phyloP scores from a whole-genome alignment of 345 rosid genomes.

The Adansonia digitata region DNA sequence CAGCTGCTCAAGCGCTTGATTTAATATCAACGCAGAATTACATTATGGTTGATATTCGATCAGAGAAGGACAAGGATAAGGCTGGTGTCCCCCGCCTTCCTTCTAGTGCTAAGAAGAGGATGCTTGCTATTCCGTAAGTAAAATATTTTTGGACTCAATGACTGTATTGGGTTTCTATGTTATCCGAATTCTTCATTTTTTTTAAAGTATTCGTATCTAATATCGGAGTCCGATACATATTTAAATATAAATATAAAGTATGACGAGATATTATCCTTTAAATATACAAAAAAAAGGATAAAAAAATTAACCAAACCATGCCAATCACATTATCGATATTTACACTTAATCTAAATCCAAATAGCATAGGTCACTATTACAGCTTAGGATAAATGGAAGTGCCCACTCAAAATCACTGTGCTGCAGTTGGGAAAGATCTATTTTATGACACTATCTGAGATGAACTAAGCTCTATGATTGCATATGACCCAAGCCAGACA shows the following conservation, averaged over 20 bases:
- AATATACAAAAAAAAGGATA: not conserved
- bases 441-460: not conserved
- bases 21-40: slow-evolving; percentile 45
- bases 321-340: too few relatives aligned
- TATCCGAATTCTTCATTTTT: too few relatives aligned
- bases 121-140: slow-evolving; percentile 81
- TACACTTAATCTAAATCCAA: too few relatives aligned
- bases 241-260: too few relatives aligned
- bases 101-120: slow-evolving; percentile 69
- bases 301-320: too few relatives aligned
- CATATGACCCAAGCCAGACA: not conserved
- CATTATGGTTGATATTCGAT: slow-evolving; percentile 72
- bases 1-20: slow-evolving; percentile 88
- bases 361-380: too few relatives aligned
- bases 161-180: not conserved
- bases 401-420: too few relatives aligned
- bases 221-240: not conserved
- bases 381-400: too few relatives aligned
- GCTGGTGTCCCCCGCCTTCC: slow-evolving; percentile 93
- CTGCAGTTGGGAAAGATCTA: too few relatives aligned
- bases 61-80: slow-evolving; percentile 91
- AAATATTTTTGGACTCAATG: slow-evolving; percentile 5
- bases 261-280: not conserved
- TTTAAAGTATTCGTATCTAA: too few relatives aligned
- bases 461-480: not conserved